phyloP scores from a whole-genome alignment of 352 stramenopile species.

The Elongisporangium anandrum region DNA sequence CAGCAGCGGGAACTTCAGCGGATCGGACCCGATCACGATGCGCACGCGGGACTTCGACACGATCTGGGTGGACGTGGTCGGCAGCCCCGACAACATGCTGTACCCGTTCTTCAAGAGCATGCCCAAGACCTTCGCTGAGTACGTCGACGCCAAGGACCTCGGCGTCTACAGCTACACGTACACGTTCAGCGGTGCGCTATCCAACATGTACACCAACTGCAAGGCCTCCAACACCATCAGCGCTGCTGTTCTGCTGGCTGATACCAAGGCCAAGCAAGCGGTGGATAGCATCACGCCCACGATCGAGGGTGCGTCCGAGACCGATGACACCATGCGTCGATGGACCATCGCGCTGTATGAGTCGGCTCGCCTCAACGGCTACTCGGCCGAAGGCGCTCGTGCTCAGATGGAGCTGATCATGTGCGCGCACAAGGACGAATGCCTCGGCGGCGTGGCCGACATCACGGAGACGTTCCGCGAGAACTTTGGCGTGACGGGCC shows the following conservation, averaged over 20 bases:
- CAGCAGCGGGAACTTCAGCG: constrained; percentile 11
- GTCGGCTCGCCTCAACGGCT: constrained; percentile 36
- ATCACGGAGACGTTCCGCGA: constrained; percentile 31
- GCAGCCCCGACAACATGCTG: constrained; percentile 29
- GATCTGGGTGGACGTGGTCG: constrained; percentile 31
- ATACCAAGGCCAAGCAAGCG: neutral
- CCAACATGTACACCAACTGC: constrained; percentile 53
- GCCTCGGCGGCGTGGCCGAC: constrained; percentile 36
- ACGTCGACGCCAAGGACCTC: constrained; percentile 46
- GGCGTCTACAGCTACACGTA: constrained; percentile 63
- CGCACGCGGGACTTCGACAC: constrained; percentile 7
- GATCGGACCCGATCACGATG: constrained; percentile 26
- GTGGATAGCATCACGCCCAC: constrained; percentile 8
- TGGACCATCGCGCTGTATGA: constrained; percentile 52
- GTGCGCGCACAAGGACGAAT: constrained; percentile 52
- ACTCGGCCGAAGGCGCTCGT: constrained; percentile 24
- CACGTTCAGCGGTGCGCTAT: constrained; percentile 30
- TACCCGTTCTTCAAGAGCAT: constrained; percentile 69
- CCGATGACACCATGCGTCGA: constrained; percentile 25
- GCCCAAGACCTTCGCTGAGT: constrained; percentile 29
- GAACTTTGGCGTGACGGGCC: constrained; percentile 48
- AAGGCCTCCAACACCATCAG: constrained; percentile 23
- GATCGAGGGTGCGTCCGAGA: constrained; percentile 11
- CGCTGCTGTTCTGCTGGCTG: constrained; percentile 7
- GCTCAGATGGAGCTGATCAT: constrained; percentile 52